phyloP scores from a whole-genome alignment of 2,329 filamentous ascomycete genomes.

The Xenoacremonium recifei region DNA sequence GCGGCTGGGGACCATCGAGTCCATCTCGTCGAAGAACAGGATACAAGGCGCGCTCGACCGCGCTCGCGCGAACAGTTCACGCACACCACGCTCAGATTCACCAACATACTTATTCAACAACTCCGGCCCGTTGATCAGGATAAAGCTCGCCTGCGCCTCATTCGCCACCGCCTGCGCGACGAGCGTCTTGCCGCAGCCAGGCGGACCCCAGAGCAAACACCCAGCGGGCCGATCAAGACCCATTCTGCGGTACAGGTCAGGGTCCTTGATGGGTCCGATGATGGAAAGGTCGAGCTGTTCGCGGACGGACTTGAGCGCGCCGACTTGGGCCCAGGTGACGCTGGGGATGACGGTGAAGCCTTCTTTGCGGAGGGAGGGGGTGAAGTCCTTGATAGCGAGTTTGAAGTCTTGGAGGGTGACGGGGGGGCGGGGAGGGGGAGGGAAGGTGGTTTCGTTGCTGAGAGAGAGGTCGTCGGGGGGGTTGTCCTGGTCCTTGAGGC shows the following conservation, averaged over 20 bases:
- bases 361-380: constrained; percentile 73
- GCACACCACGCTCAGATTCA: constrained; percentile 89
- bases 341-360: constrained; percentile 93
- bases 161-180: constrained; percentile 95
- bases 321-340: constrained; percentile 91
- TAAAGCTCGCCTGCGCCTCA: constrained; percentile 95
- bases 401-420: constrained; percentile 59
- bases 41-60: constrained; percentile 87
- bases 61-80: constrained; percentile 87
- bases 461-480: not conserved
- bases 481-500: not conserved
- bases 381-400: constrained; percentile 63
- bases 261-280: constrained; percentile 83
- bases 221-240: constrained; percentile 82
- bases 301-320: constrained; percentile 76
- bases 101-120: constrained; percentile 97
- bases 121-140: constrained; percentile 95
- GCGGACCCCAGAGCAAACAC: constrained; percentile 93
- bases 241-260: constrained; percentile 71
- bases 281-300: constrained; percentile 82
- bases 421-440: constrained; percentile 3
- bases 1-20: constrained; percentile 83
- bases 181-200: constrained; percentile 94
- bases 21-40: constrained; percentile 96
- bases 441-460: constrained; percentile 1